Evolutionary conservation across 441 rosid species (phyloP).

Genomic region (Syzygium malaccense): DNA sequence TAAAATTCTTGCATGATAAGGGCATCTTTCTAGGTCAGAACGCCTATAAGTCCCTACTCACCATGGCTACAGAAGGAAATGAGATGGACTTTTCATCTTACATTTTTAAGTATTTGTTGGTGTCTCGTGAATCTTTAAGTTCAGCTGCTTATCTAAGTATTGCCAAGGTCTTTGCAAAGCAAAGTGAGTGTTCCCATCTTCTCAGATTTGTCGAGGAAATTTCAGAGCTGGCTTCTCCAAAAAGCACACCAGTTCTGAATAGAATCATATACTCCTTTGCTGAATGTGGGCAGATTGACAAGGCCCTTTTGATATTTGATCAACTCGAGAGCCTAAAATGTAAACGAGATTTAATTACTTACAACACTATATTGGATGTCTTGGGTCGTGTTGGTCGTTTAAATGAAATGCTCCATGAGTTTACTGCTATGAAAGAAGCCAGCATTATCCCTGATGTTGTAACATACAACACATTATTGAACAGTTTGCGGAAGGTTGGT

Average conservation of each 20-base stretch:
- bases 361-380: slow-evolving; percentile 60
- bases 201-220: slow-evolving; percentile 44
- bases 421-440: slow-evolving; percentile 59
- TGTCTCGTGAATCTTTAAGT: slow-evolving; percentile 33
- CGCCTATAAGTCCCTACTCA: slow-evolving; percentile 26
- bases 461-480: slow-evolving; percentile 65
- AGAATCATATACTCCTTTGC: slow-evolving; percentile 57
- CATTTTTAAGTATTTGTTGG: slow-evolving; percentile 47
- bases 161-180: slow-evolving; percentile 45
- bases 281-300: slow-evolving; percentile 58
- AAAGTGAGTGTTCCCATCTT: slow-evolving; percentile 29
- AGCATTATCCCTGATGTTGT: slow-evolving; percentile 44
- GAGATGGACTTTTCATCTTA: slow-evolving; percentile 35
- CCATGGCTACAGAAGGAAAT: slow-evolving; percentile 27
- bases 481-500: slow-evolving; percentile 62
- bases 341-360: slow-evolving; percentile 63
- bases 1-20: slow-evolving; percentile 31
- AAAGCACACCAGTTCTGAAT: slow-evolving; percentile 37
- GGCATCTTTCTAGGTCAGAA: slow-evolving; percentile 24
- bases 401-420: slow-evolving; percentile 46
- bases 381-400: slow-evolving; percentile 53
- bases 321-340: slow-evolving; percentile 35
- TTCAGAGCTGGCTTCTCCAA: slow-evolving; percentile 34
- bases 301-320: slow-evolving; percentile 52
- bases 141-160: slow-evolving; percentile 42